phyloP scores from a whole-genome alignment of 2,329 filamentous ascomycete genomes.

The Trichophyton rubrum region DNA sequence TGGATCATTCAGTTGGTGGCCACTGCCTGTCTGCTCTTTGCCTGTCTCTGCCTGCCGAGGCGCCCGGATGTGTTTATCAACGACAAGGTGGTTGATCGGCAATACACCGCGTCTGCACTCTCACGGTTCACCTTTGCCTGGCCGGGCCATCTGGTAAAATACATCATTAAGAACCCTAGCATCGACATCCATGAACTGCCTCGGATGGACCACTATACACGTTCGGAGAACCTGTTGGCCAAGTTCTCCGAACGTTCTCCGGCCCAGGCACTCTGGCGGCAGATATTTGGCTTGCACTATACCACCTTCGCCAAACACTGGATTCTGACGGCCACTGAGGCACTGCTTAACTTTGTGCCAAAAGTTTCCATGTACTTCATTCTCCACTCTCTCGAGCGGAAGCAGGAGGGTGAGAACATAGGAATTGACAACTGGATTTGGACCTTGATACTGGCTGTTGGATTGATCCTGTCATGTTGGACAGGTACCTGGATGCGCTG shows the following conservation, averaged over 20 bases:
- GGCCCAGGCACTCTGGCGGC: not conserved
- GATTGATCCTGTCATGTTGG: slow-evolving; percentile 2
- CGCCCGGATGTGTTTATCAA: slow-evolving; percentile 2
- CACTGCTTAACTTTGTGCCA: not conserved
- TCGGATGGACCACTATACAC: not conserved
- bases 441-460: not conserved
- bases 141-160: not conserved
- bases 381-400: slow-evolving; percentile 1
- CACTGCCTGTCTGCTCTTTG: not conserved
- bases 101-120: slow-evolving; percentile 1
- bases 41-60: not conserved
- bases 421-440: not conserved
- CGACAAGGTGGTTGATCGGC: slow-evolving; percentile 1
- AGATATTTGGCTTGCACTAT: not conserved
- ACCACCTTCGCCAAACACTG: not conserved
- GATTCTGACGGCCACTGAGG: not conserved
- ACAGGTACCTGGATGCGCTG: not conserved
- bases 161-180: slow-evolving; percentile 2
- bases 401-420: not conserved
- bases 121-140: slow-evolving; percentile 1
- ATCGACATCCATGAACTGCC: not conserved
- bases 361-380: slow-evolving; percentile 4
- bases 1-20: not conserved
- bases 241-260: not conserved
- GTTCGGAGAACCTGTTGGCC: not conserved